Percentiles rank a stretch among this genome's conserved stretches.
phyloP scores from a whole-genome alignment of 768 basidiomycete genomes.

The Mycena kentingensis region DNA sequence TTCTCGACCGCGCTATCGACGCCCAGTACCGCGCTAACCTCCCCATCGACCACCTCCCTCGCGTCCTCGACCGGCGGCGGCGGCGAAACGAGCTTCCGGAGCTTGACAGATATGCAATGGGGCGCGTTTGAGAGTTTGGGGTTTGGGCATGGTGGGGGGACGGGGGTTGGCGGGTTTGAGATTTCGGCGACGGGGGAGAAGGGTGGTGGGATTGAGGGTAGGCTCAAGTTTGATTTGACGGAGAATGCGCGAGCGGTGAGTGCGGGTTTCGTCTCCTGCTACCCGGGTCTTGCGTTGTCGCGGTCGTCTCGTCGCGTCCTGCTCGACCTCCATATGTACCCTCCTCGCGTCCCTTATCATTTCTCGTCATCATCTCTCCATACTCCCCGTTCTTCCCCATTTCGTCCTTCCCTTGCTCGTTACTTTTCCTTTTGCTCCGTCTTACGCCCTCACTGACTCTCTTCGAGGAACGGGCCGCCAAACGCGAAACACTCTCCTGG shows the following conservation, averaged over 20 bases:
- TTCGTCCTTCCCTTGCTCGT: too few species aligned
- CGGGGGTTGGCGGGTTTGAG: conserved; percentile 58
- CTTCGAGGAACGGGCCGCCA: conserved; percentile 60
- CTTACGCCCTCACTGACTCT: conserved; percentile 5
- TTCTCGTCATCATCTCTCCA: too few species aligned
- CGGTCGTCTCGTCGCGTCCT: too few species aligned
- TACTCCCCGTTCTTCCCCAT: too few species aligned
- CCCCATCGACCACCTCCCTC: conserved; percentile 32
- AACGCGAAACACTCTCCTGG: conserved; percentile 87
- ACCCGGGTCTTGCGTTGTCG: too few species aligned
- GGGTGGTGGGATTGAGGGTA: conserved; percentile 52
- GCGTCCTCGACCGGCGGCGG: conserved; percentile 33
- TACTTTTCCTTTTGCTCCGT: conserved; percentile 4
- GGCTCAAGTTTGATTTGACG: conserved; percentile 89
- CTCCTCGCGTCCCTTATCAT: too few species aligned
- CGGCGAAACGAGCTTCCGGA: conserved; percentile 72
- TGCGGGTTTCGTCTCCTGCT: too few species aligned
- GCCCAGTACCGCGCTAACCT: background rate
- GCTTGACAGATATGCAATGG: conserved; percentile 86
- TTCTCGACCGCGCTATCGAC: background rate
- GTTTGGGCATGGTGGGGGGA: conserved; percentile 55
- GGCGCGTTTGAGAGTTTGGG: conserved; percentile 87
- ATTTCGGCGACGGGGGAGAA: conserved; percentile 67
- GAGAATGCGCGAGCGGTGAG: conserved; percentile 76
- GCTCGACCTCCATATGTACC: too few species aligned